Evolutionary conservation across 257 asterid species (phyloP).

Genomic region (Striga asiatica): DNA sequence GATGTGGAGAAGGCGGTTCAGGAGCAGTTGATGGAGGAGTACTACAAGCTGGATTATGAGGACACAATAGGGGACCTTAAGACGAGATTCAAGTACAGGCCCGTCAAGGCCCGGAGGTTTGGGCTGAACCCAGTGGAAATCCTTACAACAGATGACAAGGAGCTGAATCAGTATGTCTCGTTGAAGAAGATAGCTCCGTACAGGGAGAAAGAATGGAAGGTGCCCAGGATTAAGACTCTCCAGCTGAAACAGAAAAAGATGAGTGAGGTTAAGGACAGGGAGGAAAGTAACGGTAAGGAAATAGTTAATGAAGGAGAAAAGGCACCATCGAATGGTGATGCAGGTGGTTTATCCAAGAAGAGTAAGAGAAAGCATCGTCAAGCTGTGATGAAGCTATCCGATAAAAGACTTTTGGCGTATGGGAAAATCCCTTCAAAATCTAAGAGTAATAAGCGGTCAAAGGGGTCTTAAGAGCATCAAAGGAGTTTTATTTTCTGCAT

Average conservation of each 20-base stretch:
- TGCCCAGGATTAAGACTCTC: constrained; percentile 36
- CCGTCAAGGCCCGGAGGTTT: constrained; percentile 45
- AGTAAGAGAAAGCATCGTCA: constrained; percentile 39
- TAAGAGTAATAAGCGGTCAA: constrained; percentile 41
- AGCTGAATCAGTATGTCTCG: constrained; percentile 66
- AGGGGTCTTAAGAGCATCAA: too few species aligned
- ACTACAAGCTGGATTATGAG: constrained; percentile 76
- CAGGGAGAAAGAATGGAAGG: constrained; percentile 72
- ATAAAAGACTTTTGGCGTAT: constrained; percentile 43
- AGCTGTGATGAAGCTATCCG: constrained; percentile 42
- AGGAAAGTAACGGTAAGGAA: constrained; percentile 17
- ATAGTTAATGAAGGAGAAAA: constrained; percentile 18
- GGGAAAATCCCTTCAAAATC: constrained; percentile 38
- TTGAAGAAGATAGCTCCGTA: constrained; percentile 74
- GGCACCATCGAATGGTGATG: constrained; percentile 14
- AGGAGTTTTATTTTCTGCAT: too few species aligned
- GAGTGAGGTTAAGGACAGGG: constrained; percentile 22
- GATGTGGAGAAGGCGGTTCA: constrained; percentile 43
- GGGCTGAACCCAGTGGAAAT: constrained; percentile 49
- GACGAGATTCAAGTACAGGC: constrained; percentile 68
- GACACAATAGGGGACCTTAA: constrained; percentile 69
- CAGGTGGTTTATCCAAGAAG: constrained; percentile 27
- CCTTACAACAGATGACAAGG: constrained; percentile 49
- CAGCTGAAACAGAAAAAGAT: constrained; percentile 29
- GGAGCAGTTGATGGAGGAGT: constrained; percentile 70